Evolutionary conservation across 352 stramenopile species (phyloP).

Genomic region (Globisporangium camurandrum): DNA sequence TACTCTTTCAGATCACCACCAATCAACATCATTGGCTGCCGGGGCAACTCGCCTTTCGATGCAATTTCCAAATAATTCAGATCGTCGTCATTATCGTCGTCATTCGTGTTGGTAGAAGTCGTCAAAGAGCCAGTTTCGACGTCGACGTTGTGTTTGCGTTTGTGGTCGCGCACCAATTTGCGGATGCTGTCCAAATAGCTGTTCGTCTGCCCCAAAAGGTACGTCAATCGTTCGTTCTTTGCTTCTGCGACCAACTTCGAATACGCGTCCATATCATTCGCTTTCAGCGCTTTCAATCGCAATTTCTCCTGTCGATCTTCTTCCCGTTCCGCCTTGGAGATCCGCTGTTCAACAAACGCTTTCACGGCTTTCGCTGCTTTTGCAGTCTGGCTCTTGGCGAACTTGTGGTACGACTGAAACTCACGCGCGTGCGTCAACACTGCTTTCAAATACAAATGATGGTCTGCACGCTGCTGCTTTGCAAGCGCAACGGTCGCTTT

Average conservation of each 20-base stretch:
- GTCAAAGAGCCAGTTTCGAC: constrained; percentile 10
- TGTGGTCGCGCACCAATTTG: constrained; percentile 86
- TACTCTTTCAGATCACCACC: constrained; percentile 96
- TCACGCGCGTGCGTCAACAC: constrained; percentile 80
- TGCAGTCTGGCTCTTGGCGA: constrained; percentile 61
- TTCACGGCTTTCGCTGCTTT: constrained; percentile 70
- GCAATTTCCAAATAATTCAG: constrained; percentile 82
- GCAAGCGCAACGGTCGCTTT: constrained; percentile 80
- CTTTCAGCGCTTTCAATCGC: constrained; percentile 85
- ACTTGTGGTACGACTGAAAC: constrained; percentile 85
- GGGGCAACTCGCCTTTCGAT: constrained; percentile 74
- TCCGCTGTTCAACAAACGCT: constrained; percentile 66
- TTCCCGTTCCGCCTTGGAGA: constrained; percentile 74
- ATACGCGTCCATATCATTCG: constrained; percentile 98
- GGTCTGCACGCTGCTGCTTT: constrained; percentile 69
- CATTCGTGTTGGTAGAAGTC: too few relatives aligned
- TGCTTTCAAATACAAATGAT: constrained; percentile 74
- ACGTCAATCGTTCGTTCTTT: constrained; percentile 97
- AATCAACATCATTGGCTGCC: constrained; percentile 94
- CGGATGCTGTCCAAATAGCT: constrained; percentile 95
- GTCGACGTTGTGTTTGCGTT: constrained; percentile 71
- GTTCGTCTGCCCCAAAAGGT: constrained; percentile 94
- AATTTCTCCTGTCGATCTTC: constrained; percentile 85
- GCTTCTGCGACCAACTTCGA: constrained; percentile 95
- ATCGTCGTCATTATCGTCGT: constrained; percentile 49